Base-by-base conservation (phyloP, 2,329 filamentous ascomycete genomes). In the Hortaea sp. region DNA sequence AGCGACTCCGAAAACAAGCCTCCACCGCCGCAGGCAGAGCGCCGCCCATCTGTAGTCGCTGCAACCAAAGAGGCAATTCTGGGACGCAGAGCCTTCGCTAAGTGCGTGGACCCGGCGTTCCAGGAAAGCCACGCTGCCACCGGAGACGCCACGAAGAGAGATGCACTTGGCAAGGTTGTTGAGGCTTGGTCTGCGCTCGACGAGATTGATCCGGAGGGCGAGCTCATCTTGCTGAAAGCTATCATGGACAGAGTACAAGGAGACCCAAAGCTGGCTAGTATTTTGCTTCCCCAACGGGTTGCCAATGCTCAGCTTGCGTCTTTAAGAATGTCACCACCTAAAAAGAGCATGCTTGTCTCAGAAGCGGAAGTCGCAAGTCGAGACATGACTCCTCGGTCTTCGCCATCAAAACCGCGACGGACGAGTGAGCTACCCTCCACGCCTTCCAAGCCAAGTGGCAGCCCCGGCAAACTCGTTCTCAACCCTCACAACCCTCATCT, bases 41-140 rank as follows among this genome's bases (percentile, higher is more conserved):
- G 44, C 6, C 38, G 50, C 7, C 49, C 48, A 2, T 48, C 51
- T 5, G 54, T 56, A 1, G 57, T 59, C 7, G 53, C 61, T 51
- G 63, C 70, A 6, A 74, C 71, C 0, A 95, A 95, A 64, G 89
- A 97, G 63, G 85, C 85, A 0, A 68, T 87, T 5, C 74, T 95
- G 0, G 92, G 90, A 9, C 79, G 86, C 46, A 80, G 88, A 34
- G 76, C 88, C 12, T 95, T 90, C 66, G 79, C 77, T 57, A 88
- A 86, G 63, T 82, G 85, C 3, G 69, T 97, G 10, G 89, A 95
- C 49, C 82, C 87, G 4, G 80, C 84, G 0, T 82, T 95, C 51
- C 82, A 88, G 56, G 88, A 97, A 65, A 74, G 89, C 1, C 81
- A 94, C 59, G 85, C 88, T n/a, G 85, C 90, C 46, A 95, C 79